phyloP scores from a whole-genome alignment of 768 basidiomycete genomes.

The Rhodocollybia butyracea region DNA sequence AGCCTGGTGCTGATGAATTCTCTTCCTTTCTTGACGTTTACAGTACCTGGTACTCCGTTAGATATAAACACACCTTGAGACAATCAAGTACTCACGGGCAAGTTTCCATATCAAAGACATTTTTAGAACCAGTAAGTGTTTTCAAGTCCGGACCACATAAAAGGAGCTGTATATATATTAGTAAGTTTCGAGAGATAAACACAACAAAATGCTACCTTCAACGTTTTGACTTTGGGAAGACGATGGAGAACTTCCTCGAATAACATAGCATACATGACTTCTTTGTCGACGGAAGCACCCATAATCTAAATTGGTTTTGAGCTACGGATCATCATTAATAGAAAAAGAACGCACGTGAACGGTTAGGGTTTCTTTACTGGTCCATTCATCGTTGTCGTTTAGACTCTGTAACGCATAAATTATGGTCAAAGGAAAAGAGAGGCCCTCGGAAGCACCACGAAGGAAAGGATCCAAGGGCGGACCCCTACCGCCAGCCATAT shows the following conservation, averaged over 20 bases:
- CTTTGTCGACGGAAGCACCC: slow-evolving; percentile 21
- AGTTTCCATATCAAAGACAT: slow-evolving; percentile 22
- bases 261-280: slow-evolving; percentile 15
- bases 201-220: slow-evolving; percentile 19
- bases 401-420: slow-evolving; percentile 28
- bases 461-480: slow-evolving; percentile 15
- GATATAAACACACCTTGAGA: too few relatives aligned
- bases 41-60: too few relatives aligned
- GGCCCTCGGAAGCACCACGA: slow-evolving; percentile 21
- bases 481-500: slow-evolving; percentile 10
- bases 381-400: slow-evolving; percentile 25
- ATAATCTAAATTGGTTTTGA: slow-evolving; percentile 18
- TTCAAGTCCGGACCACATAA: slow-evolving; percentile 24
- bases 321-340: background rate
- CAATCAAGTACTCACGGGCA: slow-evolving; percentile 23
- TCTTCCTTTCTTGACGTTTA: slow-evolving; percentile 17
- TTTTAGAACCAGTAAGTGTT: background rate
- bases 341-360: slow-evolving; percentile 23
- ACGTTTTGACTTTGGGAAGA: slow-evolving; percentile 23
- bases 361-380: slow-evolving; percentile 23
- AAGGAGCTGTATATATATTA: slow-evolving; percentile 14
- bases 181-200: background rate
- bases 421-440: slow-evolving; percentile 31
- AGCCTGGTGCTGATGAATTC: slow-evolving; percentile 19
- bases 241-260: slow-evolving; percentile 37